A percentile compares a stretch with the other conserved stretches of the same genome.
Evolutionary conservation across 352 stramenopile genomes (phyloP).

Genomic region (Peronospora destructor): DNA sequence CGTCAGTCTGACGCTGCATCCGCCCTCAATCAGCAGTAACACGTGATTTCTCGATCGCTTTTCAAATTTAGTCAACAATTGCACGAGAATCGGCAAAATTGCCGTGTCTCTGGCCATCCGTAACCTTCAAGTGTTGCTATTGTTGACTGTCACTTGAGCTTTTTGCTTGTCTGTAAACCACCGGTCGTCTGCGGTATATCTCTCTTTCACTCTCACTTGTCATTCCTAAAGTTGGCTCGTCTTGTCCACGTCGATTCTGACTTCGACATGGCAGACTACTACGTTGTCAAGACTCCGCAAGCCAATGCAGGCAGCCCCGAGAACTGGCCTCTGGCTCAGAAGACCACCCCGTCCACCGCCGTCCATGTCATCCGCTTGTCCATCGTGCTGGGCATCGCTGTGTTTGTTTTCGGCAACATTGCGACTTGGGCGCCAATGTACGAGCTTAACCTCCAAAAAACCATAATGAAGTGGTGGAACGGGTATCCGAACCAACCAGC

Average conservation of each 20-base stretch:
- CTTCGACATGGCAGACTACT: slow-evolving; percentile 24
- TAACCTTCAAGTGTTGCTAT: no score
- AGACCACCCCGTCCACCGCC: slow-evolving; percentile 7
- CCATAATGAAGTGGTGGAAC: slow-evolving; percentile 53
- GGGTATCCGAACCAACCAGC: slow-evolving; percentile 31
- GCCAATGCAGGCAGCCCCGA: slow-evolving; percentile 10
- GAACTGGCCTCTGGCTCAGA: background rate
- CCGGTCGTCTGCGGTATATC: slow-evolving; percentile 6
- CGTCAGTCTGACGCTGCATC: no score
- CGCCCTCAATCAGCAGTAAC: no score
- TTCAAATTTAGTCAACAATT: slow-evolving; percentile 5
- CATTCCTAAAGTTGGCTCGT: slow-evolving; percentile 18
- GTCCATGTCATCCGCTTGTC: slow-evolving; percentile 31
- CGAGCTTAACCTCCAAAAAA: slow-evolving; percentile 45
- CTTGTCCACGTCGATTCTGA: slow-evolving; percentile 1
- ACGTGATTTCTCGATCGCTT: no score
- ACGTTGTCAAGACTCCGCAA: slow-evolving; percentile 27
- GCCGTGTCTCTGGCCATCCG: no score
- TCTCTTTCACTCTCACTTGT: background rate
- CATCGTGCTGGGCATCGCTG: slow-evolving; percentile 28
- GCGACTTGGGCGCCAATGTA: slow-evolving; percentile 47
- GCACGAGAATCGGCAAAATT: background rate
- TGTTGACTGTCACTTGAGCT: background rate
- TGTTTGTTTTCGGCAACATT: slow-evolving; percentile 62
- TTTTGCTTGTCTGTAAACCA: slow-evolving; percentile 17